Evolutionary conservation across 495 filamentous ascomycete genomes (phyloP), one percentile per base, ranked within the genome.

Genomic region (Hypoxylon trugodes): DNA sequence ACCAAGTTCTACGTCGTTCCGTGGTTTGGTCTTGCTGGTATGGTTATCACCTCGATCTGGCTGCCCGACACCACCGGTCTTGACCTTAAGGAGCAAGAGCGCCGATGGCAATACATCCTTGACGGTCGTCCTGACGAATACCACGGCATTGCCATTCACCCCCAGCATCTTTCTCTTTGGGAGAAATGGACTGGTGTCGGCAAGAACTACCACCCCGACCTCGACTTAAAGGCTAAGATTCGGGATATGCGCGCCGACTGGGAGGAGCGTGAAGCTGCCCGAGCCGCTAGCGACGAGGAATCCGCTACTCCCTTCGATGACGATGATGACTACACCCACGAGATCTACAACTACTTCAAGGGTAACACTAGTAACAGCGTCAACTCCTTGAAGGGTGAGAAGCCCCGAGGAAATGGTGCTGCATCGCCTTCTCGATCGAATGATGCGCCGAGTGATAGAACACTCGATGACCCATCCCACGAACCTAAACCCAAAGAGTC

Each of bases 31-130:
- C 86, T 96, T 3, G 86, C 77, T 4, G 93, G 93, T 67, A 88
- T 91, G 76, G 22, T 96, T 16, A 67, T 96, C 32, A 96, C 92
- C 8, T 82, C 74, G 43, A 51, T 94, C 52, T 97, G 92, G 83
- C 86, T 96, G 2, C 93, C 93, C 2, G 92, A 96, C 70, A 97
- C 93, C 62, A 97, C 93, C 8, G 92, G 93, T 40, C 87, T 96
- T 9, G 92, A 96, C 67, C 85, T 97, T 42, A 94, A 95, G 81
- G 93, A 97, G 75, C 92, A 96, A 76, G 93, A 97, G 75, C 89
- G 92, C 41, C 86, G 92, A 55, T 97, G 90, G 90, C 70, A 79
- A 36, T 96, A 84, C 74, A 87, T 97, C 70, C 87, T 90, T 33
- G 76, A 84, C 0, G 90, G 91, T 61, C 86, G 85, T 33, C 87